A percentile compares a stretch with the other conserved stretches of the same genome.
Evolutionary conservation across 805 yeast genomes (phyloP).

Genomic region (Candida dajiaensis): DNA sequence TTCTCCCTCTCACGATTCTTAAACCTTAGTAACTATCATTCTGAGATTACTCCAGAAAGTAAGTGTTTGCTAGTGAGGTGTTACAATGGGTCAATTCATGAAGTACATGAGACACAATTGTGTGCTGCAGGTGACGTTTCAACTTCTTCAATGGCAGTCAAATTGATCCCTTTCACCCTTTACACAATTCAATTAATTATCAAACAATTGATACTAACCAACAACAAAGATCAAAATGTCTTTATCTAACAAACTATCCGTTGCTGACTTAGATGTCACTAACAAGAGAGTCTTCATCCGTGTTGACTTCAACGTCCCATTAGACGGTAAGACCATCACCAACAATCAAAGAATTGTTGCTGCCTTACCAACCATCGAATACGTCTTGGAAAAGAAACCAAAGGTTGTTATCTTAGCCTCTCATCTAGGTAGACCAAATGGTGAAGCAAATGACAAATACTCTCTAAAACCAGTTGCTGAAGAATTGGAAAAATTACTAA

Average conservation of each 20-base stretch:
- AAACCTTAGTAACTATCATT: neutral
- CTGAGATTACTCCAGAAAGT: neutral
- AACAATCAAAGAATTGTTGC: constrained; percentile 99
- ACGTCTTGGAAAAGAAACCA: constrained; percentile 88
- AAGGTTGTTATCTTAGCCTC: constrained; percentile 90
- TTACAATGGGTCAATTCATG: neutral
- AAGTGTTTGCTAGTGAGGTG: neutral
- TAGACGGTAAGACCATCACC: constrained; percentile 95
- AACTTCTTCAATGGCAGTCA: neutral
- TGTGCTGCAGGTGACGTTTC: neutral
- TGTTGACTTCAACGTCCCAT: constrained; percentile 93
- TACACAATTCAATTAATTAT: neutral
- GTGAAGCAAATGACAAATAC: constrained; percentile 79
- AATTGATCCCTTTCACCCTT: neutral
- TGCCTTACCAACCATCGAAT: constrained; percentile 96
- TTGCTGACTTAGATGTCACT: constrained; percentile 79
- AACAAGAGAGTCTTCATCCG: constrained; percentile 97
- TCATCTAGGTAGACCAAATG: constrained; percentile 99
- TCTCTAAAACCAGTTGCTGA: constrained; percentile 90
- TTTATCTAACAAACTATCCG: constrained; percentile 86
- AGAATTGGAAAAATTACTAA: constrained; percentile 78
- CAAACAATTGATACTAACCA: neutral
- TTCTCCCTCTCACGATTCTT: neutral
- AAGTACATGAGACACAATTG: neutral
- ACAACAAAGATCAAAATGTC: constrained; percentile 52